Base-by-base conservation (phyloP, 495 filamentous ascomycete genomes). In the Penicillium longicatenatum region DNA sequence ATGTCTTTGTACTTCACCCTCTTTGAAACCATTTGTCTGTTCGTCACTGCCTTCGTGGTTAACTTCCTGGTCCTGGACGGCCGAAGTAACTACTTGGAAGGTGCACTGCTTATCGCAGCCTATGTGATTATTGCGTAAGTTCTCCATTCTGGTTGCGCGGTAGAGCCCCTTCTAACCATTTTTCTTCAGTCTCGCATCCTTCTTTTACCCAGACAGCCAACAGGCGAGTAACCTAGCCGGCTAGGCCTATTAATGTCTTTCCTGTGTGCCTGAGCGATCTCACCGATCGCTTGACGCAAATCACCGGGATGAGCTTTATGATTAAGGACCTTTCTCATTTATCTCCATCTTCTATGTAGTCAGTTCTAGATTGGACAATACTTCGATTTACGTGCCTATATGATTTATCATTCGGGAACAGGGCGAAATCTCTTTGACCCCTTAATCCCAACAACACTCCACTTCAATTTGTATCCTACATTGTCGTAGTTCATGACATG, bases 1-100 rank as follows among this genome's bases (percentile, higher is more conserved):
- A 96, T 97, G 92, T 86, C 85, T 30, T 75, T 96, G 12, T 95
- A 93, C 76, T 97, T 97, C 64, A 96, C 89, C 35, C 77, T 96
- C 22, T 97, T 96, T 70, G 92, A 96, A 78, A 96, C 92, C 4
- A 85, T 95, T 10, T 88, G 81, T 45, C 76, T 96, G 21, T 95
- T 96, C 66, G 90, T 92, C 17, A 90, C 89, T 33, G 87, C 87
- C 20, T 96, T 97, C 59, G 91, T 83, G 22, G 89, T 95, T 63
- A 97, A 95, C 69, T 96, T 94, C 73, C 72, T 96, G 39, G 89
- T 96, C 26, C 74, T 96, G 51, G 92, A 97, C 61, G 92, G 92
- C 7, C 73, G 90, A 26, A 91, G 86, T 56, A 97, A 96, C 69
- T 97, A 96, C 61, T 82, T 96, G 0, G 92, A 96, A 70, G 92